phyloP scores from a whole-genome alignment of 1,139 yeast species.

The Suhomyces choctaworum region DNA sequence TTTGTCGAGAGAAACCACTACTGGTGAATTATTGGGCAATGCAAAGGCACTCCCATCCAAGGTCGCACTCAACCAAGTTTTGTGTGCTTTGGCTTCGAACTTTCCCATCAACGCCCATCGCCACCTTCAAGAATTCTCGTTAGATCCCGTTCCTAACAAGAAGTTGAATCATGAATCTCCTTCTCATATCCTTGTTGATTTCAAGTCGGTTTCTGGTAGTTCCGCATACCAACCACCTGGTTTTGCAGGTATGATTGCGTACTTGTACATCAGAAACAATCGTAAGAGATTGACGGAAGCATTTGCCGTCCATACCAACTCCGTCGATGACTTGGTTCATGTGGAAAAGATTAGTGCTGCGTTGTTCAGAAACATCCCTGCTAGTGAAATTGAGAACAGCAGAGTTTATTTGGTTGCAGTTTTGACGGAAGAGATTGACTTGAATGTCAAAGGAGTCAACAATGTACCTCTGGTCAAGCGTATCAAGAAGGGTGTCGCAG shows the following conservation, averaged over 20 bases:
- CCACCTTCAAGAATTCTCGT: constrained; percentile 30
- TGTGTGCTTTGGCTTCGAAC: constrained; percentile 72
- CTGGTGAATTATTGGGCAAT: constrained; percentile 63
- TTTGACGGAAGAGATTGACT: constrained; percentile 59
- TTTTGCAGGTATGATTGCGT: constrained; percentile 69
- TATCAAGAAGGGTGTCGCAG: constrained; percentile 80
- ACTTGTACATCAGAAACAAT: constrained; percentile 68
- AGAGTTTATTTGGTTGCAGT: constrained; percentile 70
- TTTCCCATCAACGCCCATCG: constrained; percentile 57
- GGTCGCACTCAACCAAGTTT: constrained; percentile 67
- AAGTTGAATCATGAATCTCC: constrained; percentile 57
- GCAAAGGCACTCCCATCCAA: constrained; percentile 49
- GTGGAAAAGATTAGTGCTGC: constrained; percentile 76
- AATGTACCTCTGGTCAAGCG: constrained; percentile 34
- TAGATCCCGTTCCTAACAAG: constrained; percentile 47
- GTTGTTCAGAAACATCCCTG: constrained; percentile 73
- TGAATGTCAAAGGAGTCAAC: constrained; percentile 29
- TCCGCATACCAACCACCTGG: constrained; percentile 66
- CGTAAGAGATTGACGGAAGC: constrained; percentile 75
- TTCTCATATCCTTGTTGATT: constrained; percentile 78
- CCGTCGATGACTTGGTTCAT: constrained; percentile 58
- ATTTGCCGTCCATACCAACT: constrained; percentile 64
- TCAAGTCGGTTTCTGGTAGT: constrained; percentile 68
- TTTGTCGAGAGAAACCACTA: constrained; percentile 57
- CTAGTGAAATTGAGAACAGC: constrained; percentile 61